A percentile compares a stretch with the other conserved stretches of the same genome.
These are phyloP conservation scores for Rosa rugosa DNA, from an alignment of 306 rosid species.

Conservation along the genomic window DNA sequence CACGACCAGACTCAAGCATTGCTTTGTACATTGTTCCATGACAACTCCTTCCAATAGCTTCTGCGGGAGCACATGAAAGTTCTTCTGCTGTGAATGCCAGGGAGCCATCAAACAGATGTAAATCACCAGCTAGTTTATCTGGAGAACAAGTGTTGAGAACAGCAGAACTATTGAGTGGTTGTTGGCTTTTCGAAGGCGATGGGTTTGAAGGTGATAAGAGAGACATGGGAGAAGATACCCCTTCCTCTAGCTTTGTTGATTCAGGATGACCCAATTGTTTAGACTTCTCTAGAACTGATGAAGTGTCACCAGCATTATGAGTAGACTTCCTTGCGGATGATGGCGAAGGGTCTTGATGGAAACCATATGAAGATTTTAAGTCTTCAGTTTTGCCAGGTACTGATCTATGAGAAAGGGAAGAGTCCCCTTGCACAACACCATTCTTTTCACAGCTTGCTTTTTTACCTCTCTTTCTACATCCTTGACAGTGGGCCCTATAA, in stretches of 20 bases:
- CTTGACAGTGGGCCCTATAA: constrained; percentile 37
- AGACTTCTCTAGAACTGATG: constrained; percentile 35
- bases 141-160: constrained; percentile 51
- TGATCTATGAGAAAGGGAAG: constrained; percentile 35
- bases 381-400: constrained; percentile 39
- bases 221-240: constrained; percentile 50
- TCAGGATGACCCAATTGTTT: constrained; percentile 34
- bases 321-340: constrained; percentile 23
- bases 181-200: constrained; percentile 54
- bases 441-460: constrained; percentile 38
- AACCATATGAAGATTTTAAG: constrained; percentile 32
- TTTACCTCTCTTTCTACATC: constrained; percentile 25
- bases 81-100: constrained; percentile 68
- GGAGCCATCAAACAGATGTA: constrained; percentile 64
- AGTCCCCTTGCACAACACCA: constrained; percentile 33
- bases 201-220: constrained; percentile 55
- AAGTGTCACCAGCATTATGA: constrained; percentile 24
- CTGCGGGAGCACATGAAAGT: constrained; percentile 73
- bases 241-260: constrained; percentile 40
- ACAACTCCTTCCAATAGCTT: constrained; percentile 71
- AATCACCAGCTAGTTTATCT: constrained; percentile 58
- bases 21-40: constrained; percentile 82
- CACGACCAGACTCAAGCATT: constrained; percentile 61
- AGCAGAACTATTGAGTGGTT: constrained; percentile 42
- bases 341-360: constrained; percentile 20